phyloP scores from a whole-genome alignment of 2,329 filamentous ascomycete species.

The Beauveria varroae region DNA sequence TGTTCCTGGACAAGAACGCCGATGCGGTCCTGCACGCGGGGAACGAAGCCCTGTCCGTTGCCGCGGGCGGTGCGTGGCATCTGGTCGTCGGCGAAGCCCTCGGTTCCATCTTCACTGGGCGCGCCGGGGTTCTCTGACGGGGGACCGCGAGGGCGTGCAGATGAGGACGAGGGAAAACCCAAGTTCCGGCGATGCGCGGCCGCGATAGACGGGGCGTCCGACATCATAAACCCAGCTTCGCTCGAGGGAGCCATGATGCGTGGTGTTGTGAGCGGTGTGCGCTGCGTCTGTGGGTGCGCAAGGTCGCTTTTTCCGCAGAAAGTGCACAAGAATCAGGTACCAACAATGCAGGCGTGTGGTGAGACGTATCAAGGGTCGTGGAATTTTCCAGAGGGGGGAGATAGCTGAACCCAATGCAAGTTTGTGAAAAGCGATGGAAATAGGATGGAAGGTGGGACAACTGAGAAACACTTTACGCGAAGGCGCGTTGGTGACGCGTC shows the following conservation, averaged over 20 bases:
- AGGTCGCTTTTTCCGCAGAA: neutral
- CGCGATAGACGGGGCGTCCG: conserved; percentile 42
- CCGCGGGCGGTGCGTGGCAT: conserved; percentile 45
- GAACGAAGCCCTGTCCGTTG: conserved; percentile 45
- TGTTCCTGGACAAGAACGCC: conserved; percentile 67
- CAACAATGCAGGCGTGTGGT: neutral
- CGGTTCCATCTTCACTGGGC: conserved; percentile 54
- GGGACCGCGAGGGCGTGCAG: conserved; percentile 47
- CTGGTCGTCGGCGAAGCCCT: conserved; percentile 58
- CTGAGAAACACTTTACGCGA: conserved; percentile 10
- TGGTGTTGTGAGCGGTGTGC: neutral
- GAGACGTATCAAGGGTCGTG: neutral
- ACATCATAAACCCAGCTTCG: conserved; percentile 51
- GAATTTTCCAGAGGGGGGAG: neutral
- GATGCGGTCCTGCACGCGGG: conserved; percentile 68
- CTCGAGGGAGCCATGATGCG: conserved; percentile 44
- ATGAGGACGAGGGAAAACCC: conserved; percentile 43
- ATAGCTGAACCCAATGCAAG: neutral
- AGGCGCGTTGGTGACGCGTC: conserved; percentile 5
- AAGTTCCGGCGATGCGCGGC: conserved; percentile 32
- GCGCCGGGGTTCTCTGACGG: conserved; percentile 55
- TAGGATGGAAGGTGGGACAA: neutral
- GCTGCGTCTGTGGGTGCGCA: neutral
- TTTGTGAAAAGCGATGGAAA: neutral
- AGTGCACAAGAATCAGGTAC: neutral